Conservation (phyloP, 257 asterid genomes). For the Ocimum tenuiflorum region DNA sequence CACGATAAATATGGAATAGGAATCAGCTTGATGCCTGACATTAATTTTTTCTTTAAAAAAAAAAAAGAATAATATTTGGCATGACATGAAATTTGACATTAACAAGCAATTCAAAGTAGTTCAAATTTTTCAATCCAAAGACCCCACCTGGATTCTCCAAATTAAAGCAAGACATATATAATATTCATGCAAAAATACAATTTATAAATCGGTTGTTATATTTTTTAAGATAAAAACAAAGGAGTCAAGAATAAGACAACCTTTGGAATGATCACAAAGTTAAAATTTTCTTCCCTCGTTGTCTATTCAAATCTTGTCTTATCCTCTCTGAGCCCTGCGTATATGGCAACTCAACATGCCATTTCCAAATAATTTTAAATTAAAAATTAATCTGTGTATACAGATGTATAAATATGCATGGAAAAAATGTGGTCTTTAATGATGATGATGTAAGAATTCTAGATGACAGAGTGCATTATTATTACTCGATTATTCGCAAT, state of each 20-base stretch:
- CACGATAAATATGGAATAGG: no score
- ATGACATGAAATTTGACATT: no score
- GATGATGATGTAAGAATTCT: background rate
- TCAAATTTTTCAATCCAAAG: slow-evolving; percentile 10
- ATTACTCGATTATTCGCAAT: background rate
- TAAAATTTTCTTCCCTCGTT: background rate
- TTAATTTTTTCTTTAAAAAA: no score
- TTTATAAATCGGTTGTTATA: background rate
- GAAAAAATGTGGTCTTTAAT: background rate
- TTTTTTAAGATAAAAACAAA: slow-evolving; percentile 5
- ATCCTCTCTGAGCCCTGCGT: no score
- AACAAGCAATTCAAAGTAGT: background rate
- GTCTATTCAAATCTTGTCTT: background rate
- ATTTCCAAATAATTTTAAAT: background rate
- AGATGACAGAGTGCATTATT: no score
- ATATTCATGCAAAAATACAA: background rate
- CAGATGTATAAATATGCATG: background rate
- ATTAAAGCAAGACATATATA: background rate
- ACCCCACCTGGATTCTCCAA: slow-evolving; percentile 20
- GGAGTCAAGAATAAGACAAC: slow-evolving; percentile 3
- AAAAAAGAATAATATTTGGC: no score
- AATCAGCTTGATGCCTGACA: no score
- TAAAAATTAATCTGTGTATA: no score
- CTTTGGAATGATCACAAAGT: background rate
- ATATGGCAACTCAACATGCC: background rate